Base-by-base conservation (phyloP, 2,329 filamentous ascomycete species). In the Diaporthe amygdali region DNA sequence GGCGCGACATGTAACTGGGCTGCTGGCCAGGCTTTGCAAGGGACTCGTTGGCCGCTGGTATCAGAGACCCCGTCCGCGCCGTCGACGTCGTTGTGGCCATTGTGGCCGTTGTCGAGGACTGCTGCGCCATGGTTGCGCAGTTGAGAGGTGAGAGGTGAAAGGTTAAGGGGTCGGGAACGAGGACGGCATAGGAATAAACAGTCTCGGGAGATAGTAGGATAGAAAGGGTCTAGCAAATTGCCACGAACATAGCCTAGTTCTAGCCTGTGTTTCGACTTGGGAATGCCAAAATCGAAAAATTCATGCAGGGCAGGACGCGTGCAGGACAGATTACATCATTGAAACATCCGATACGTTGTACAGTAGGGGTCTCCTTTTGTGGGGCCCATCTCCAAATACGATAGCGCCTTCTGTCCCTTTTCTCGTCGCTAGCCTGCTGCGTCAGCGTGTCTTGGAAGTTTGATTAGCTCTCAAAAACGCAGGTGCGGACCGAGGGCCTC, bases 1-100 rank as follows among this genome's bases (percentile, higher is more conserved):
- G 41, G 2, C 67, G 67, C 1, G 55, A 46, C 46, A 69, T 25
- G 55, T 69, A 69, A 25, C 59, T 69, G 34, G 67, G 67, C 46
- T 69, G 46, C 27, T 63, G 54, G 32, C 41, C 41, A 2, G 67
- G 41, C 14, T 37, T 51, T 14, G 22, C 5, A 10, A 69, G 47
- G 3, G 39, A 51, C 37, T 69, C 46, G 47, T 59, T 51, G 39
- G 67, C 67, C 20, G 34, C 22, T 20, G 59, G 59, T 6, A 63
- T 63, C 59, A 63, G 41, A 25, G 59, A 63, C n/a, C 20, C 41
- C 20, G 41, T 9, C 56, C 8, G 20, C 17, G 27, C 15, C 27
- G 25, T 12, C 7, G 41, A 54, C 5, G 46, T 66, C 22, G 61
- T 66, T 9, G 46, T 51, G 6, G 61, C 27, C 22, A 49, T 55